Base-by-base conservation (phyloP, 2,329 filamentous ascomycete species). In the Arthrobotrys entomopaga region DNA sequence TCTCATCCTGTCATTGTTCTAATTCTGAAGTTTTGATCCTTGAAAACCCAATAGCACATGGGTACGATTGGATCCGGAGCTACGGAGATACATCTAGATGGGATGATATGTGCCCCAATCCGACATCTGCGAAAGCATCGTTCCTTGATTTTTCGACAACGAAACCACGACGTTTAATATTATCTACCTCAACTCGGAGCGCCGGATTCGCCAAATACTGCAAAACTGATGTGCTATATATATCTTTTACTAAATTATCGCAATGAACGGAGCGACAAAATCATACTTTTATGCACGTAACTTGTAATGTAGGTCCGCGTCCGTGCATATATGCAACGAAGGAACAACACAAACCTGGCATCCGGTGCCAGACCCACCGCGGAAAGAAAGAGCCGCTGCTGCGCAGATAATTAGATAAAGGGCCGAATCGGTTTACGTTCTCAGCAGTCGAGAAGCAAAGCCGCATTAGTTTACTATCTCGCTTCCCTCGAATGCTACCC, bases 401-500 rank as follows among this genome's bases (percentile, higher is more conserved):
- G 29, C 10, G 42, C 11, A 46, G 16, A 19, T 46, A 46, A 15
- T 13, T 46, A n/a, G 34, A 40, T 13, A 40, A 40, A 19, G 13
- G 42, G 29, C 29, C 29, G 29, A 6, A 34, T 34, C 29, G 29
- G 6, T 7, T 34, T 34, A 34, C 13, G n/a, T 15, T 19, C 42
- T 46, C 13, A 46, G 29, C 10, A 46, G 42, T 29, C 24, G 16
- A 53, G 29, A 56, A 34, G 7, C 49, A 54, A 69, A 69, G 65
- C 65, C 65, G 57, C 58, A 69, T 20, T 67, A 46, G n/a, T 49
- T 59, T 10, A 59, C 29, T 11, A 57, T 8, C 64, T 67, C 64
- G 64, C 64, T 67, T 67, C 58, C 43, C n/a, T 56, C 42, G 54
- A 53, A 52, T 34, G 29, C 29, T 34, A 34, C 29, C 29, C 29